Conservation (phyloP, 805 yeast species). For the Lachancea kluyveri region DNA sequence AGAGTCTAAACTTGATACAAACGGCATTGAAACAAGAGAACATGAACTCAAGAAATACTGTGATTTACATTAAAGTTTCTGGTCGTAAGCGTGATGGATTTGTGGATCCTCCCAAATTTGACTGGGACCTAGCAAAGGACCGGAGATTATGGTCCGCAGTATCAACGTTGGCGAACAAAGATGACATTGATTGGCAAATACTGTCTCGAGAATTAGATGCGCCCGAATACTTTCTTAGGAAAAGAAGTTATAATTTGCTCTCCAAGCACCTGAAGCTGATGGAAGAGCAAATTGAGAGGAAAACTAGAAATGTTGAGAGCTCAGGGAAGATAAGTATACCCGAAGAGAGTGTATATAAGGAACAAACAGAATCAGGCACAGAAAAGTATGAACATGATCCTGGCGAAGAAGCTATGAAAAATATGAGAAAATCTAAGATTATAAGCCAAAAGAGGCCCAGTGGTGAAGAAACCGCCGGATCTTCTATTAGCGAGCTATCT, state of each 20-base stretch:
- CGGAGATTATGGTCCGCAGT: slow-evolving; percentile 26
- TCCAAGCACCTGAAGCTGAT: slow-evolving; percentile 22
- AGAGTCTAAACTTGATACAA: too few relatives aligned
- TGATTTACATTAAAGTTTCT: slow-evolving; percentile 40
- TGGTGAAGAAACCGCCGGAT: slow-evolving; percentile 7
- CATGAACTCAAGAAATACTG: slow-evolving; percentile 28
- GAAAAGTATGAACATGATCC: slow-evolving; percentile 5
- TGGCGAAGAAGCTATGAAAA: slow-evolving; percentile 13
- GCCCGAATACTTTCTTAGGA: slow-evolving; percentile 24
- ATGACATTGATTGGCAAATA: slow-evolving; percentile 26
- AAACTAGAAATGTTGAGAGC: slow-evolving; percentile 3
- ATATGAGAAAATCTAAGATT: slow-evolving; percentile 24
- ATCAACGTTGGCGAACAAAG: slow-evolving; percentile 18
- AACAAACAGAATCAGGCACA: not conserved
- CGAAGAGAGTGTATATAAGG: not conserved
- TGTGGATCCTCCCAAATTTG: slow-evolving; percentile 34
- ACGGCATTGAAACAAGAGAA: slow-evolving; percentile 1
- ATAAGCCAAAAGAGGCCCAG: slow-evolving; percentile 12
- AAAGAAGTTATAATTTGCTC: slow-evolving; percentile 26
- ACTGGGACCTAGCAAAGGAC: slow-evolving; percentile 30
- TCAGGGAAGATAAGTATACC: not conserved
- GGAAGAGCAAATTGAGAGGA: slow-evolving; percentile 20
- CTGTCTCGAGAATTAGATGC: slow-evolving; percentile 33
- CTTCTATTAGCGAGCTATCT: slow-evolving; percentile 29
- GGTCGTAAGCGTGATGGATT: slow-evolving; percentile 36